Conservation (phyloP, 225 moss, liverwort and hornwort species). For the Pseudoscleropodium purum region DNA sequence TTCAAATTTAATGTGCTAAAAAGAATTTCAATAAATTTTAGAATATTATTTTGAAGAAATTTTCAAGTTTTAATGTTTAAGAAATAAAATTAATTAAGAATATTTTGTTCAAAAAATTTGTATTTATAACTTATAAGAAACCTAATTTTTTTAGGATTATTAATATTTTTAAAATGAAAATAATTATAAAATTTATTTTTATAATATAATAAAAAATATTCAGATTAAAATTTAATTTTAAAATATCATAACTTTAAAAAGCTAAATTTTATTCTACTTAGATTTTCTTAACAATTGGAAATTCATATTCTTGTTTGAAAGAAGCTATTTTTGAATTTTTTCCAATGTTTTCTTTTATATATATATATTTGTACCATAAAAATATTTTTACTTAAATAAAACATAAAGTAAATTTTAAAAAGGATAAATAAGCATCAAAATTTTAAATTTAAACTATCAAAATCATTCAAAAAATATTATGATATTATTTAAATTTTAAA, state of each 20-base stretch:
- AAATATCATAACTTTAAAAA: too few relatives aligned
- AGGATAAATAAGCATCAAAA: neutral
- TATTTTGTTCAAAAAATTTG: neutral
- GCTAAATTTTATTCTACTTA: too few relatives aligned
- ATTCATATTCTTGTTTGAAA: neutral
- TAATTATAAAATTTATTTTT: neutral
- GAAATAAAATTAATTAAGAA: neutral
- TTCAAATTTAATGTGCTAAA: neutral
- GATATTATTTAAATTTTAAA: neutral
- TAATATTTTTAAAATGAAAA: neutral
- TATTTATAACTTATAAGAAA: fast-evolving
- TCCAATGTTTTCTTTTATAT: too few relatives aligned
- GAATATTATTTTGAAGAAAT: neutral
- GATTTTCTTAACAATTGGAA: fast-evolving
- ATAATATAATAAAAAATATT: too few relatives aligned
- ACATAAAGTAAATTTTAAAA: neutral
- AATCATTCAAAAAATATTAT: too few relatives aligned
- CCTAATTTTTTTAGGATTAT: too few relatives aligned
- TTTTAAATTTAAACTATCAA: neutral
- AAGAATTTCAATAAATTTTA: neutral
- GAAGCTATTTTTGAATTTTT: neutral
- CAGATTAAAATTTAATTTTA: too few relatives aligned
- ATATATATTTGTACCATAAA: neutral
- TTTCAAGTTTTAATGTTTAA: neutral
- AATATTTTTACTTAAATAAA: neutral